phyloP scores from a whole-genome alignment of 2,329 filamentous ascomycete genomes.

The Fusarium fracticaudum region DNA sequence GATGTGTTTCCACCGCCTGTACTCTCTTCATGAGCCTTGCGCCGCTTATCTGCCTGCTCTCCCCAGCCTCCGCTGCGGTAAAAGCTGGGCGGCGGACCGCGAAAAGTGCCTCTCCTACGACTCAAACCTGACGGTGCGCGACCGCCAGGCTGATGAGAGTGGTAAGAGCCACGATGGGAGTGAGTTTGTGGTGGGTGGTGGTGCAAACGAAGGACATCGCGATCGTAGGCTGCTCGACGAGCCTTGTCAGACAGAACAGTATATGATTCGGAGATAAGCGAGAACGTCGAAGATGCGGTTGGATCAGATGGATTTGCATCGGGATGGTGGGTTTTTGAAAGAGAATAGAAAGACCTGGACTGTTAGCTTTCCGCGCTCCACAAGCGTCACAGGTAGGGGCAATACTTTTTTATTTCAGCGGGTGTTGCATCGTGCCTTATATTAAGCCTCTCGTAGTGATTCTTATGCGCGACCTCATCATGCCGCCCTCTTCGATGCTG shows the following conservation, averaged over 20 bases:
- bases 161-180: constrained; percentile 60
- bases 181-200: constrained; percentile 46
- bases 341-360: constrained; percentile 79
- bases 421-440: constrained; percentile 75
- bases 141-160: constrained; percentile 74
- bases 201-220: constrained; percentile 63
- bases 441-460: constrained; percentile 85
- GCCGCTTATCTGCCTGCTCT: constrained; percentile 66
- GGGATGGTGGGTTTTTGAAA: constrained; percentile 92
- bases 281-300: constrained; percentile 77
- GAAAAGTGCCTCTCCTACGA: constrained; percentile 77
- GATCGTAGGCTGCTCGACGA: constrained; percentile 85
- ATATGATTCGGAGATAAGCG: constrained; percentile 87
- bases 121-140: constrained; percentile 85
- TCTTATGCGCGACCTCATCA: constrained; percentile 50
- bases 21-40: constrained; percentile 59
- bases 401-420: constrained; percentile 84
- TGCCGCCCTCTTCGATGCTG: constrained; percentile 29
- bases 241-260: constrained; percentile 75
- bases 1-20: constrained; percentile 46
- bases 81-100: constrained; percentile 89
- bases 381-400: background rate
- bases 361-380: background rate
- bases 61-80: constrained; percentile 86
- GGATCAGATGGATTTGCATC: constrained; percentile 87